phyloP scores from a whole-genome alignment of 2,329 filamentous ascomycete species.

The Gliomastix tumulicola region DNA sequence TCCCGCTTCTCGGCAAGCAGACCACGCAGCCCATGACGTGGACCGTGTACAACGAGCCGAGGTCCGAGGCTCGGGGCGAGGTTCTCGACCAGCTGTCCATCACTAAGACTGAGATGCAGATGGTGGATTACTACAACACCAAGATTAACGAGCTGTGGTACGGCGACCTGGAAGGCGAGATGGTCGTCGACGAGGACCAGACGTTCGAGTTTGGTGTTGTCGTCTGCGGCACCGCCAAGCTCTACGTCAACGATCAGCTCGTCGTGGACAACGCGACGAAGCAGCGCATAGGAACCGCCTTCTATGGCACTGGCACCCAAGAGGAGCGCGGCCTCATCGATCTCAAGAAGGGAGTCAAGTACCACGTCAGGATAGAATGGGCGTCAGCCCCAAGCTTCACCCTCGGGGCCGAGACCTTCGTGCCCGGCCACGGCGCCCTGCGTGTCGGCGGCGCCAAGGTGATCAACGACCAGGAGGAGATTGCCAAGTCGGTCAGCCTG shows the following conservation, averaged over 20 bases:
- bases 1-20: slow-evolving; percentile 49
- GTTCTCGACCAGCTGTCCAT: slow-evolving; percentile 42
- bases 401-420: slow-evolving; percentile 38
- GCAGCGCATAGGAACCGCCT: slow-evolving; percentile 54
- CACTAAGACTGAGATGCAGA: slow-evolving; percentile 39
- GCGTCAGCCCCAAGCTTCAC: slow-evolving; percentile 52
- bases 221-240: slow-evolving; percentile 58
- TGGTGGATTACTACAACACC: slow-evolving; percentile 44
- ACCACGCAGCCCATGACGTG: slow-evolving; percentile 50
- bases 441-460: slow-evolving; percentile 54
- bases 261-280: slow-evolving; percentile 61
- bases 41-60: slow-evolving; percentile 55
- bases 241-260: slow-evolving; percentile 55
- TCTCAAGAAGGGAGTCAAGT: slow-evolving; percentile 52
- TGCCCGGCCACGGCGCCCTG: slow-evolving; percentile 53
- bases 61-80: slow-evolving; percentile 35
- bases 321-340: slow-evolving; percentile 54
- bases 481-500: slow-evolving; percentile 58
- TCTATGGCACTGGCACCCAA: slow-evolving; percentile 57
- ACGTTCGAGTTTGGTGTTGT: slow-evolving; percentile 60
- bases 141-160: slow-evolving; percentile 51
- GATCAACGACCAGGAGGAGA: slow-evolving; percentile 50
- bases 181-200: slow-evolving; percentile 51
- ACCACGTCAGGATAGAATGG: slow-evolving; percentile 53
- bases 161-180: slow-evolving; percentile 52